Percentiles rank a stretch among this genome's conserved stretches.
Evolutionary conservation across 2,329 filamentous ascomycete genomes (phyloP).

Genomic region (Colletotrichum viniferum): DNA sequence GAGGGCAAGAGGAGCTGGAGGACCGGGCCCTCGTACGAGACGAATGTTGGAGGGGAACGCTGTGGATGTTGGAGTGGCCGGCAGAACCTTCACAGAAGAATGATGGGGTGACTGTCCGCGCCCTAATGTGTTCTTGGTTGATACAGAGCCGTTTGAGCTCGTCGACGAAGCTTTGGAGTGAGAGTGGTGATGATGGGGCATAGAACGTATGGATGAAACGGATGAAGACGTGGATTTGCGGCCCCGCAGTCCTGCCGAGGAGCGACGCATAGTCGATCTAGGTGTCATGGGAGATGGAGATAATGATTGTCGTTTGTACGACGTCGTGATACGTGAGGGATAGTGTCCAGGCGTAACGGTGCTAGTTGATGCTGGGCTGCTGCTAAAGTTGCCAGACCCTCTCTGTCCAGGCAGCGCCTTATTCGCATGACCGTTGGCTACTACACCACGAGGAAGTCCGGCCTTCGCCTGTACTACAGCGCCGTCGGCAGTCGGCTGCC

Average conservation of each 20-base stretch:
- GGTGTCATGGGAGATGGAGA: slow-evolving; percentile 90
- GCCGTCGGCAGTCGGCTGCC: slow-evolving; percentile 50
- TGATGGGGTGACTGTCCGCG: slow-evolving; percentile 79
- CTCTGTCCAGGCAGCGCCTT: slow-evolving; percentile 26
- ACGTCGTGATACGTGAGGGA: slow-evolving; percentile 38
- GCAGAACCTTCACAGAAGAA: slow-evolving; percentile 93
- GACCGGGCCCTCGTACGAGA: slow-evolving; percentile 69
- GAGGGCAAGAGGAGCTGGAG: slow-evolving; percentile 52
- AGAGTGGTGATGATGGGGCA: slow-evolving; percentile 83
- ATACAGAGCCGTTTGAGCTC: slow-evolving; percentile 78
- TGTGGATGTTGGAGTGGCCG: slow-evolving; percentile 78
- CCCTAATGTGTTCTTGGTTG: slow-evolving; percentile 68
- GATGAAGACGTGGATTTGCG: slow-evolving; percentile 96
- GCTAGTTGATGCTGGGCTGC: slow-evolving; percentile 30
- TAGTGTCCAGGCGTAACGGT: slow-evolving; percentile 32
- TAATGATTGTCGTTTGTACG: slow-evolving; percentile 77
- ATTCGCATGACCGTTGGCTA: slow-evolving; percentile 54
- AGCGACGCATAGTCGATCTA: slow-evolving; percentile 81
- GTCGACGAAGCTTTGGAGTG: slow-evolving; percentile 96
- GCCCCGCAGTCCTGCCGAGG: slow-evolving; percentile 82
- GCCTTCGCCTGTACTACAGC: slow-evolving; percentile 41
- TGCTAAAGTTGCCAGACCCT: slow-evolving; percentile 11
- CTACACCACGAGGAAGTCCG: slow-evolving; percentile 52
- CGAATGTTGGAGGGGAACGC: slow-evolving; percentile 87
- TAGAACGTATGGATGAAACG: slow-evolving; percentile 88